Base-by-base conservation (phyloP, 2,329 filamentous ascomycete genomes). In the Fusarium abutilonis region DNA sequence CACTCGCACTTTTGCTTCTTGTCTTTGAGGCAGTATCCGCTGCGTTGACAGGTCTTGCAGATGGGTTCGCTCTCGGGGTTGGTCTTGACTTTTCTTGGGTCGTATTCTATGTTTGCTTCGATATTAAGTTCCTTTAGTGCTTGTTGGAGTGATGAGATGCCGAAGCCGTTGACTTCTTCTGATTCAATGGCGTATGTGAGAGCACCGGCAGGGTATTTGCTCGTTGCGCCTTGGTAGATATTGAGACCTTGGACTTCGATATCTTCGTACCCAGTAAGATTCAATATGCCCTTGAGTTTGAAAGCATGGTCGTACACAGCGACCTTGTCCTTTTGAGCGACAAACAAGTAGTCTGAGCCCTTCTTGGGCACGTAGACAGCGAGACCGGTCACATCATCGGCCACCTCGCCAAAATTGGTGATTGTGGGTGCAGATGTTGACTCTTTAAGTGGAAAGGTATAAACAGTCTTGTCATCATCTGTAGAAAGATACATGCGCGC, bases 221-320 rank as follows among this genome's bases (percentile, higher is more conserved):
- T 47, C 0, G 74, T 76, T 1, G 70, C 43, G 4, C 66, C 66
- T 62, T 82, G 80, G 40, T 78, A 79, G 6, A 81, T 55, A 44
- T 70, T 74, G 8, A 81, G 66, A 1, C 80, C 80, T 41, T 79
- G 63, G 8, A 78, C 60, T 60, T 82, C 76, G 13, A 81, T 76
- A 1, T 78, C 75, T 11, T 80, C 71, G 4, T 74, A 66, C 0
- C 78, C 78, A 0, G 71, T 74, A 36, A 81, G 47, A 1, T 68
- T 68, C 13, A 78, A 56, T 0, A 73, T 77, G 3, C 77, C 80
- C 2, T 78, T 57, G 1, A 74, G 68, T 1, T 70, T 59, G 41
- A 80, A 76, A 0, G 68, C 62, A 4, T 72, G 62, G 14, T 75
- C 68, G 56, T 81, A 82, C 4, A 82, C 67, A 2, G 73, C 70